Evolutionary conservation across 176 grass and related monocot genomes (phyloP).

Genomic region (Saccharum officinarum): DNA sequence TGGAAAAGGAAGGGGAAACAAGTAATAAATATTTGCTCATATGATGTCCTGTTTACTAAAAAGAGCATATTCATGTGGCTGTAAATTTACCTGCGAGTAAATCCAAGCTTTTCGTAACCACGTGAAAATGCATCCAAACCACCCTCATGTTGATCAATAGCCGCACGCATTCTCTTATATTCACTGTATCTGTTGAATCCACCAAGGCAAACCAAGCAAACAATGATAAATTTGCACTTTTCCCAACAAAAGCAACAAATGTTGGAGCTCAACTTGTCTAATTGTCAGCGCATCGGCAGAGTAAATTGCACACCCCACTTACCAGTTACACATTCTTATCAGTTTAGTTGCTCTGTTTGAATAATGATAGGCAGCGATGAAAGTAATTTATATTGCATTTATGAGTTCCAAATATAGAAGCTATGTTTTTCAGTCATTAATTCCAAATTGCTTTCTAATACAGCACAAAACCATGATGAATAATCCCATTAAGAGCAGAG

Average conservation of each 20-base stretch:
- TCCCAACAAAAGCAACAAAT: constrained; percentile 22
- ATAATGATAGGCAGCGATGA: neutral
- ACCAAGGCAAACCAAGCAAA: constrained; percentile 13
- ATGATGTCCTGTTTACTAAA: neutral
- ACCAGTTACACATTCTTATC: constrained; percentile 13
- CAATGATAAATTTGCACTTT: neutral
- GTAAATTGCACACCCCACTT: neutral
- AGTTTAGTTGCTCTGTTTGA: neutral
- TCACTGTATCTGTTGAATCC: constrained; percentile 76
- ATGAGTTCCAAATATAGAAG: neutral
- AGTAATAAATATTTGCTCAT: constrained; percentile 19
- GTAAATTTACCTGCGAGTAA: constrained; percentile 62
- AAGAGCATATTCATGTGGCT: neutral
- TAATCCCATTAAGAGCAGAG: neutral
- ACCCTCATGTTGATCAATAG: constrained; percentile 90
- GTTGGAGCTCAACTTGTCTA: constrained; percentile 5
- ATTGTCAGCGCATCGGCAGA: neutral
- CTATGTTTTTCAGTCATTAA: neutral
- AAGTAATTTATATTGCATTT: neutral
- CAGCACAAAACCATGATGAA: neutral
- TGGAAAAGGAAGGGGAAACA: constrained; percentile 30
- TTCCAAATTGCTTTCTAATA: neutral
- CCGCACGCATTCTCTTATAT: constrained; percentile 73
- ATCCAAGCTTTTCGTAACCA: constrained; percentile 96
- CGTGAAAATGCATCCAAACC: constrained; percentile 96